These are phyloP conservation scores for Ogataea trehalophila DNA, from an alignment of 805 yeast species.

Conservation along the genomic window DNA sequence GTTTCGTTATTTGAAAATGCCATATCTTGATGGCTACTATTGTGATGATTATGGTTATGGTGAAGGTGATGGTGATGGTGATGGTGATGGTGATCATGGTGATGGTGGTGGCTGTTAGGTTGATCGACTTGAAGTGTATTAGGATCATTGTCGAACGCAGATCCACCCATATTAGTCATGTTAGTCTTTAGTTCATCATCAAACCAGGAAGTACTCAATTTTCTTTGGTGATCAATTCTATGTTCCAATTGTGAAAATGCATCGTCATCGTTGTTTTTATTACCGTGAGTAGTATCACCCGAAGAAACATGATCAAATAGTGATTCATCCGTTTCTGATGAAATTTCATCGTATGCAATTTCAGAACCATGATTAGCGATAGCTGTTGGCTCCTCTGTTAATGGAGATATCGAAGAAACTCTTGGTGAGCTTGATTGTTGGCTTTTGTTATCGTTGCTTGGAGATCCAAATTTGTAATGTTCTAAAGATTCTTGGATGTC, in stretches of 20 bases:
- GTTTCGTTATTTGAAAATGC: background rate
- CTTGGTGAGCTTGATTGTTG: too few species aligned
- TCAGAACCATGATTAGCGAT: too few species aligned
- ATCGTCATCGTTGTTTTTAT: constrained; percentile 3
- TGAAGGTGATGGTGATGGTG: constrained; percentile 3
- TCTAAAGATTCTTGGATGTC: too few species aligned
- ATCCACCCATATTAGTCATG: background rate
- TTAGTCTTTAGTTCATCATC: constrained; percentile 8
- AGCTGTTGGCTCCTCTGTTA: too few species aligned
- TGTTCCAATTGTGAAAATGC: constrained; percentile 14
- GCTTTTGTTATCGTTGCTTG: too few species aligned
- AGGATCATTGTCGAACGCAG: background rate
- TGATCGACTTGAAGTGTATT: background rate
- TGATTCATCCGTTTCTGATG: too few species aligned
- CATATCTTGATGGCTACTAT: constrained; percentile 1
- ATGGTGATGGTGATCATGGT: constrained; percentile 2
- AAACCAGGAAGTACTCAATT: constrained; percentile 12
- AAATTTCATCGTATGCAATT: too few species aligned
- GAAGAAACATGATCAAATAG: too few species aligned
- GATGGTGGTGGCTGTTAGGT: background rate
- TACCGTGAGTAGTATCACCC: too few species aligned
- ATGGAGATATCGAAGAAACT: too few species aligned
- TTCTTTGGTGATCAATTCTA: constrained; percentile 13
- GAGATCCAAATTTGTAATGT: too few species aligned
- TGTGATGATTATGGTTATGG: background rate